Conservation (phyloP, 1,139 yeast species). For the Candida sanyaensis region DNA sequence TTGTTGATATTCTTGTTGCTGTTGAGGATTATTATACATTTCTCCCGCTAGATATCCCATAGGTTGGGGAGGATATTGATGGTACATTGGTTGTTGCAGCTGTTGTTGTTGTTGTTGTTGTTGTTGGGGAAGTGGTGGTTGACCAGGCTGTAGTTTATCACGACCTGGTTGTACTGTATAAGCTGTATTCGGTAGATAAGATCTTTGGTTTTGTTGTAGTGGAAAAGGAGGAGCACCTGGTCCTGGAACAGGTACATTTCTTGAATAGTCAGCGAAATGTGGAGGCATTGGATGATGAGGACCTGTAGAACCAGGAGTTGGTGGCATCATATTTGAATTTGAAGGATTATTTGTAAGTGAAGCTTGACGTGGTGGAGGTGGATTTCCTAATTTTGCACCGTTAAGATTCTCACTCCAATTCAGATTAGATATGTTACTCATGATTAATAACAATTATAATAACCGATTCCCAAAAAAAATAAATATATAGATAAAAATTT, state of each 20-base stretch:
- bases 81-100: constrained; percentile 8
- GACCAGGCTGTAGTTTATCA: constrained; percentile 10
- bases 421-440: constrained; percentile 1
- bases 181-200: constrained; percentile 6
- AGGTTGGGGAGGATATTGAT: constrained; percentile 15
- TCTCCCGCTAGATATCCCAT: constrained; percentile 12
- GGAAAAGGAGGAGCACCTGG: constrained; percentile 4
- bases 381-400: background rate
- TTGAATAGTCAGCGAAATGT: constrained; percentile 3
- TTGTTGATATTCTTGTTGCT: constrained; percentile 7
- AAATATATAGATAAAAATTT: background rate
- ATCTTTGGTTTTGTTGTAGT: constrained; percentile 4
- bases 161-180: constrained; percentile 7
- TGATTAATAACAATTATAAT: background rate
- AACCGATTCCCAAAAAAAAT: background rate
- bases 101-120: constrained; percentile 8
- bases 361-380: constrained; percentile 1
- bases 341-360: background rate
- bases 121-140: constrained; percentile 5
- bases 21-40: constrained; percentile 8
- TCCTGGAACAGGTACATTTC: background rate
- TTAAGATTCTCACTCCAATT: constrained; percentile 4
- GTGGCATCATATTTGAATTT: background rate
- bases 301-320: background rate
- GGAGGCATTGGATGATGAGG: constrained; percentile 1